Percentiles rank a stretch among this genome's conserved stretches.
phyloP scores from a whole-genome alignment of 2,329 filamentous ascomycete genomes.

The Colletotrichum godetiae region DNA sequence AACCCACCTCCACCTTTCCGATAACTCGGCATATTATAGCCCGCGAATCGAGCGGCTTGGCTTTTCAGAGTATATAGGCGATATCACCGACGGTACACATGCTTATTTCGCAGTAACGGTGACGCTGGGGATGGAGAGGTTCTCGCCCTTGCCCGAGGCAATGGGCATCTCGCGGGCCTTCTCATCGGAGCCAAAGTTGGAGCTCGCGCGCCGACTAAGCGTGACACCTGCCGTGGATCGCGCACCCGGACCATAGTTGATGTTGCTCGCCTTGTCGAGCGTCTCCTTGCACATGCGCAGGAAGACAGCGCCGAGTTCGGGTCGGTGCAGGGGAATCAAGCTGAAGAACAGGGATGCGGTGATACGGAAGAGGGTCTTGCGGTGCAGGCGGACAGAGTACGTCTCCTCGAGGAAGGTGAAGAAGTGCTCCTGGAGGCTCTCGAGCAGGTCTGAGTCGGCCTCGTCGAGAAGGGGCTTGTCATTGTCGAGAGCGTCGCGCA shows the following conservation, averaged over 20 bases:
- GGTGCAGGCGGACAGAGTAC: conserved; percentile 41
- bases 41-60: neutral
- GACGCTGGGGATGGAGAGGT: conserved; percentile 24
- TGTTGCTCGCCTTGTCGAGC: conserved; percentile 40
- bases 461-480: conserved; percentile 40
- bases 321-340: conserved; percentile 43
- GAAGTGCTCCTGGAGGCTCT: conserved; percentile 40
- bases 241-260: conserved; percentile 35
- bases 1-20: conserved; percentile 5
- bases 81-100: neutral
- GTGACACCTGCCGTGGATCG: conserved; percentile 26
- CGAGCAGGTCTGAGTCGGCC: conserved; percentile 40
- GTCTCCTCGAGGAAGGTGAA: conserved; percentile 42
- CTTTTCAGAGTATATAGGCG: neutral
- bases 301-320: conserved; percentile 42
- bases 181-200: conserved; percentile 32
- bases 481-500: conserved; percentile 31
- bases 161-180: conserved; percentile 34
- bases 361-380: conserved; percentile 45
- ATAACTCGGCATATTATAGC: conserved; percentile 14
- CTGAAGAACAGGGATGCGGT: conserved; percentile 45
- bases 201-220: conserved; percentile 34
- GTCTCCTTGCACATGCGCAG: conserved; percentile 41
- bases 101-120: conserved; percentile 26
- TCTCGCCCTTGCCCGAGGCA: conserved; percentile 22